phyloP scores from a whole-genome alignment of 2,329 filamentous ascomycete genomes.

The Fusarium sp. region DNA sequence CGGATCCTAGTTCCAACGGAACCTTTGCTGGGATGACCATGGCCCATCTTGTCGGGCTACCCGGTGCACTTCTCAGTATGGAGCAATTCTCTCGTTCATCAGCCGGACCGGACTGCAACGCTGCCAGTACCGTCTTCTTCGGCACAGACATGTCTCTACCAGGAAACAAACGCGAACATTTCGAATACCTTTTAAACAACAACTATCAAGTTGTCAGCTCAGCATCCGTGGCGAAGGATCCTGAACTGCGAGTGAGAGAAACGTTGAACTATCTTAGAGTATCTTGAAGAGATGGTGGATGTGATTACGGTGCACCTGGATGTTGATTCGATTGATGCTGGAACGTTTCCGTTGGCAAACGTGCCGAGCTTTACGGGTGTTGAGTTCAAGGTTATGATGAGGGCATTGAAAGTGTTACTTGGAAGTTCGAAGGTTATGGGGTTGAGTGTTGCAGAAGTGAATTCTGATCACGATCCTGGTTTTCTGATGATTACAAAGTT shows the following conservation, averaged over 20 bases:
- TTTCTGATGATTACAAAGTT: conserved; percentile 28
- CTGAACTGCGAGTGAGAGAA: conserved; percentile 24
- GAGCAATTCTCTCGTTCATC: conserved; percentile 31
- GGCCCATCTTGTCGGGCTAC: conserved; percentile 24
- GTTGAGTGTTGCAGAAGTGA: conserved; percentile 36
- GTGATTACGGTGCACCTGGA: conserved; percentile 39
- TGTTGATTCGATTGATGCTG: conserved; percentile 38
- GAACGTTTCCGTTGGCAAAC: conserved; percentile 35
- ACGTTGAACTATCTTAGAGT: conserved; percentile 26
- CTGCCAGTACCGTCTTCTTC: conserved; percentile 35
- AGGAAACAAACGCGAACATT: conserved; percentile 38
- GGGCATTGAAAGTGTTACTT: conserved; percentile 17
- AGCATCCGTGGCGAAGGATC: conserved; percentile 11
- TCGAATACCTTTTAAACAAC: conserved; percentile 38
- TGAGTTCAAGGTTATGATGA: conserved; percentile 37
- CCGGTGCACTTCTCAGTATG: conserved; percentile 27
- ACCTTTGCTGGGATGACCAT: conserved; percentile 41
- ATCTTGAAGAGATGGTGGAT: conserved; percentile 29
- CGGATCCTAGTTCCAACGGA: conserved; percentile 27
- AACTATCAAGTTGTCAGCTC: conserved; percentile 38
- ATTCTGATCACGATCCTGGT: conserved; percentile 37
- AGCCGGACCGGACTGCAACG: conserved; percentile 30
- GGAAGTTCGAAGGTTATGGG: conserved; percentile 16
- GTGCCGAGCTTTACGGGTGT: conserved; percentile 38
- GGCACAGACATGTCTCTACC: conserved; percentile 36